These are phyloP conservation scores for Pythium brachiatum DNA, from an alignment of 352 stramenopile species.

Conservation along the genomic window DNA sequence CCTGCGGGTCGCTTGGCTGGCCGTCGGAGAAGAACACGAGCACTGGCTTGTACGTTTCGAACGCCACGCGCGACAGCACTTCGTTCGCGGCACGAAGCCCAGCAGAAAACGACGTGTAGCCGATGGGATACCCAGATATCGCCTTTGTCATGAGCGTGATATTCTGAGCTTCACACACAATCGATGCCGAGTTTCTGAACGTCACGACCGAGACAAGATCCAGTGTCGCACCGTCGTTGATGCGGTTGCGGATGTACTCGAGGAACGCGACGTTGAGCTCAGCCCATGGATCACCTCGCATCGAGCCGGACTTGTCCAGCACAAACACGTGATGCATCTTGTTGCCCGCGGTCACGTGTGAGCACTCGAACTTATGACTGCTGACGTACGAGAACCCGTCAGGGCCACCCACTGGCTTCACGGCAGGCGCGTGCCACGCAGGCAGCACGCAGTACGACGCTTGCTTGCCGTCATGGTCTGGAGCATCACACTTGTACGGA, in stretches of 20 bases:
- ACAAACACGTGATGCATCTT: slow-evolving; percentile 81
- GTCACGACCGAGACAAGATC: slow-evolving; percentile 78
- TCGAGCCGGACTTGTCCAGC: slow-evolving; percentile 73
- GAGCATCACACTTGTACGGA: slow-evolving; percentile 64
- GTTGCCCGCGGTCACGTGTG: slow-evolving; percentile 43
- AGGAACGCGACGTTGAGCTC: slow-evolving; percentile 52
- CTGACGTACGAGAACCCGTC: slow-evolving; percentile 55
- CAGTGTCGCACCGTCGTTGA: slow-evolving; percentile 41
- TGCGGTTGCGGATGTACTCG: slow-evolving; percentile 66
- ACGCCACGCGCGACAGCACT: slow-evolving; percentile 63
- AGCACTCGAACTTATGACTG: slow-evolving; percentile 75
- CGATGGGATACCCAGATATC: slow-evolving; percentile 33
- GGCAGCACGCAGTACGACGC: slow-evolving; percentile 57
- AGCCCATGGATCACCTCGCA: slow-evolving; percentile 56
- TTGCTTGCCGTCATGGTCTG: slow-evolving; percentile 53
- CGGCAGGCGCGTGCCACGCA: slow-evolving; percentile 54
- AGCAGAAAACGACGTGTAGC: slow-evolving; percentile 49
- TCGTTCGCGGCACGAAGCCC: slow-evolving; percentile 59
- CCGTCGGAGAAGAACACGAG: slow-evolving; percentile 84
- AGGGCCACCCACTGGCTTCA: slow-evolving; percentile 22
- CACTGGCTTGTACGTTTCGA: slow-evolving; percentile 57
- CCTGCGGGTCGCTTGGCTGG: slow-evolving; percentile 36
- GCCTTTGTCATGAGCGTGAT: slow-evolving; percentile 43
- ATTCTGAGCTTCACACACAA: slow-evolving; percentile 50
- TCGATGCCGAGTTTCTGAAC: slow-evolving; percentile 38